Conservation (phyloP, 2,329 filamentous ascomycete genomes). For the Ceratocystis papillata region DNA sequence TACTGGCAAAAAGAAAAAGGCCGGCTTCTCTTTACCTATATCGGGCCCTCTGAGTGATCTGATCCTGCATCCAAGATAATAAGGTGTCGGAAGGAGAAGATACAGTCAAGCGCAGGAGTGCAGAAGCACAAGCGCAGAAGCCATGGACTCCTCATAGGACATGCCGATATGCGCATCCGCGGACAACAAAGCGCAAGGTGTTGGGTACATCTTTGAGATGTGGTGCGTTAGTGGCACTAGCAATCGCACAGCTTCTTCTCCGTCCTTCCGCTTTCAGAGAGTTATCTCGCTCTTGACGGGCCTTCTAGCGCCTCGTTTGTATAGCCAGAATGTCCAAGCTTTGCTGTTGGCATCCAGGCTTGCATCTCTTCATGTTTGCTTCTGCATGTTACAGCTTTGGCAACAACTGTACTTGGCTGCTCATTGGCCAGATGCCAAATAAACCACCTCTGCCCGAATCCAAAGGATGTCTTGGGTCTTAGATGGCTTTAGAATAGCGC, state of each 20-base stretch:
- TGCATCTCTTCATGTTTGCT: background rate
- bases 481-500: background rate
- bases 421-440: background rate
- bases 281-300: background rate
- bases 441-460: background rate
- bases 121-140: background rate
- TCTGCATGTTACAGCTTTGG: background rate
- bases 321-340: background rate
- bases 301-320: background rate
- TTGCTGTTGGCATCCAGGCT: background rate
- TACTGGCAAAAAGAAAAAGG: background rate
- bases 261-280: background rate
- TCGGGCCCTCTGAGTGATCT: background rate
- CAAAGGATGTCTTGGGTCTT: background rate
- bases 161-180: background rate
- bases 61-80: background rate
- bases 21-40: background rate
- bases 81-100: background rate
- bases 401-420: background rate
- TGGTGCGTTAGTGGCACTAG: background rate
- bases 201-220: background rate
- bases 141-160: background rate
- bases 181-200: background rate
- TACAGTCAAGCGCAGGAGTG: background rate
- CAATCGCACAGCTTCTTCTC: background rate